Percentiles rank a stretch among this genome's conserved stretches.
These are phyloP conservation scores for Fusarium sororula DNA, from an alignment of 2,329 filamentous ascomycete genomes.

Conservation along the genomic window DNA sequence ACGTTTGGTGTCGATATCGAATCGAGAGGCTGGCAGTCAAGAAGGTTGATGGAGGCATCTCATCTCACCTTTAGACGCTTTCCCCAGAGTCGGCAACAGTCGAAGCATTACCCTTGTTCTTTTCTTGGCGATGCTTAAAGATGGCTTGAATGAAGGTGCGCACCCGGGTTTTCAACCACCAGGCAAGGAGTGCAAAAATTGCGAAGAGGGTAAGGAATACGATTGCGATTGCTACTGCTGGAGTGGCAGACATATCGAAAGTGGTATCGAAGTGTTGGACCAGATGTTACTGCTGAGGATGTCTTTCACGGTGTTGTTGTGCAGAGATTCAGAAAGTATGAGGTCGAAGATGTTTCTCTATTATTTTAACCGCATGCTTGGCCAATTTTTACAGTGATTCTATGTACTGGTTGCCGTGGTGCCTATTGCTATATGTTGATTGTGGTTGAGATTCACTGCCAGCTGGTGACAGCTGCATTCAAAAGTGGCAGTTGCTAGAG, in stretches of 20 bases:
- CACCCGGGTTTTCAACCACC: slow-evolving; percentile 44
- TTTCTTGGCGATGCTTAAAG: slow-evolving; percentile 31
- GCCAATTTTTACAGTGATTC: background rate
- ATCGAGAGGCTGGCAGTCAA: background rate
- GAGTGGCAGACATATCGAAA: slow-evolving; percentile 40
- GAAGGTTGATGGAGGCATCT: background rate
- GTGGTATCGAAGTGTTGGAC: background rate
- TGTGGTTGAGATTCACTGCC: slow-evolving; percentile 14
- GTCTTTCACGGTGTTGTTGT: background rate
- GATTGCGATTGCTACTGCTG: slow-evolving; percentile 45
- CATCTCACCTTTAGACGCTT: slow-evolving; percentile 21
- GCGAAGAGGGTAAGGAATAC: slow-evolving; percentile 45
- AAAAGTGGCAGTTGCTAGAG: background rate
- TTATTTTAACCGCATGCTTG: background rate
- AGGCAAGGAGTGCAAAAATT: slow-evolving; percentile 43
- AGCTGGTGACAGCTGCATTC: slow-evolving; percentile 6
- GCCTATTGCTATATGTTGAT: background rate
- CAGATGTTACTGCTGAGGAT: background rate
- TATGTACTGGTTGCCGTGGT: background rate
- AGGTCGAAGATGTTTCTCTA: background rate
- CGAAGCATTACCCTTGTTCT: slow-evolving; percentile 3
- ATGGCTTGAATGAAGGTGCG: slow-evolving; percentile 44
- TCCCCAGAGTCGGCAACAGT: slow-evolving; percentile 14
- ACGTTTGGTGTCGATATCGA: background rate
- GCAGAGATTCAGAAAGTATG: background rate